A percentile compares a stretch with the other conserved stretches of the same genome.
phyloP scores from a whole-genome alignment of 139 green algal genomes.

The Auxenochlorella protothecoides region DNA sequence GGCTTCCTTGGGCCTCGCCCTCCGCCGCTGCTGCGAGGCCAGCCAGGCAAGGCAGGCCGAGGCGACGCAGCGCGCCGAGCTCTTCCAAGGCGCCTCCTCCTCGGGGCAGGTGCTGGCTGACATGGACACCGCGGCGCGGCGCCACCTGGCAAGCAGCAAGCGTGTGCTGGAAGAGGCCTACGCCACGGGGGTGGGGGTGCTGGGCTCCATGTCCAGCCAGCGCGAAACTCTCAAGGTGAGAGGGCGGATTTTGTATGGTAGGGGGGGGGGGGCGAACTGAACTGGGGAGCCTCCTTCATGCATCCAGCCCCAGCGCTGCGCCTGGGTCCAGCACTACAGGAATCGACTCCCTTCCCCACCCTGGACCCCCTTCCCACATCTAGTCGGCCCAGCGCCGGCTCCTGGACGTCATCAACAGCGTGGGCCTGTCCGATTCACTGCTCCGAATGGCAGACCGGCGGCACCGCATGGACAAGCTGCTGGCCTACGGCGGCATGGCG shows the following conservation, averaged over 20 bases:
- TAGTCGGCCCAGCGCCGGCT: slow-evolving; percentile 66
- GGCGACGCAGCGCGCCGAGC: slow-evolving; percentile 52
- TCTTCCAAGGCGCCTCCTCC: slow-evolving; percentile 29
- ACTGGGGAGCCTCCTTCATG: no score
- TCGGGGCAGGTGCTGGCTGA: slow-evolving; percentile 34
- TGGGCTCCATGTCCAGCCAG: slow-evolving; percentile 61
- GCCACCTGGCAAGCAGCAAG: slow-evolving; percentile 45
- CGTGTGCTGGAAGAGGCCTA: slow-evolving; percentile 66
- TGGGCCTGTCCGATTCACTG: slow-evolving; percentile 72
- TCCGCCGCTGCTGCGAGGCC: slow-evolving; percentile 26
- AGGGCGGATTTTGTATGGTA: neutral
- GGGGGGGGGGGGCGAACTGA: no score
- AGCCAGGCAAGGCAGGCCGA: slow-evolving; percentile 20
- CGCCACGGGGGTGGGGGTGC: slow-evolving; percentile 52
- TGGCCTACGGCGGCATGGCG: slow-evolving; percentile 81
- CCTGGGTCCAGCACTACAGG: no score
- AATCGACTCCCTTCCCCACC: neutral
- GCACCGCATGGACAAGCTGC: slow-evolving; percentile 60
- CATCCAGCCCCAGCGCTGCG: no score
- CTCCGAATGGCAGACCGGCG: slow-evolving; percentile 68
- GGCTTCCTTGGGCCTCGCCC: slow-evolving; percentile 29
- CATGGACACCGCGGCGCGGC: slow-evolving; percentile 32
- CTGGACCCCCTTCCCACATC: neutral
- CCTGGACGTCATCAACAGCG: slow-evolving; percentile 75
- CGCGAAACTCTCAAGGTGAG: slow-evolving; percentile 70